These are phyloP conservation scores for Phytopythium cucurbitacearum DNA, from an alignment of 352 stramenopile species.

Conservation along the genomic window DNA sequence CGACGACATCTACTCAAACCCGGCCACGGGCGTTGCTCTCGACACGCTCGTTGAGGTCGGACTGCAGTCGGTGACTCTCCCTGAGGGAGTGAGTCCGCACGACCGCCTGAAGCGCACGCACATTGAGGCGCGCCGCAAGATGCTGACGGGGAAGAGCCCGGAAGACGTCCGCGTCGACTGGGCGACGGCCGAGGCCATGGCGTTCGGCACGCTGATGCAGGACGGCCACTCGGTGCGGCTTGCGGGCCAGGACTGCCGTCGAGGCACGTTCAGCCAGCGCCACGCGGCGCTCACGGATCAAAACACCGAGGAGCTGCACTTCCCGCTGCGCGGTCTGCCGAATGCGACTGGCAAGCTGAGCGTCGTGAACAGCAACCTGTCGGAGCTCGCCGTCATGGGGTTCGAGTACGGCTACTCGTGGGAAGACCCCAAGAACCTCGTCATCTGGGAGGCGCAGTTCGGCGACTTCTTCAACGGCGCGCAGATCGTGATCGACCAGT, in stretches of 20 bases:
- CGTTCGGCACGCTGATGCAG: constrained; percentile 81
- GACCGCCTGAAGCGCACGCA: constrained; percentile 76
- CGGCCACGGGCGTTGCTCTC: constrained; percentile 46
- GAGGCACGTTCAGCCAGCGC: constrained; percentile 86
- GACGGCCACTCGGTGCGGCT: constrained; percentile 82
- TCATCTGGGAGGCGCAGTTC: constrained; percentile 91
- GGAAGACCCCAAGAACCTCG: constrained; percentile 72
- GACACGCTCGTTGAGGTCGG: constrained; percentile 56
- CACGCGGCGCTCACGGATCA: constrained; percentile 88
- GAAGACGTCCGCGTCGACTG: constrained; percentile 73
- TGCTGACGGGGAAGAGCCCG: constrained; percentile 30
- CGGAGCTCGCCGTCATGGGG: constrained; percentile 84
- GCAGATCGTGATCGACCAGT: constrained; percentile 89
- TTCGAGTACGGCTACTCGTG: constrained; percentile 90
- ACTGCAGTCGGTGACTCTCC: constrained; percentile 60
- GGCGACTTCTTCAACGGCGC: constrained; percentile 89
- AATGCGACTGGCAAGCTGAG: constrained; percentile 51
- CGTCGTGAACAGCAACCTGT: constrained; percentile 82
- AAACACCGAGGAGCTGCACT: constrained; percentile 66
- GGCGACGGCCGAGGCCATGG: constrained; percentile 85
- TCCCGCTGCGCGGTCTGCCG: constrained; percentile 46
- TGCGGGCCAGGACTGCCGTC: constrained; percentile 84
- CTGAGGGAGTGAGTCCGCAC: constrained; percentile 49
- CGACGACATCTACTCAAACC: constrained; percentile 51
- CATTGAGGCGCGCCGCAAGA: constrained; percentile 70